Evolutionary conservation across 78 protist species (phyloP).

Genomic region (Dictyostelium capitatum): DNA sequence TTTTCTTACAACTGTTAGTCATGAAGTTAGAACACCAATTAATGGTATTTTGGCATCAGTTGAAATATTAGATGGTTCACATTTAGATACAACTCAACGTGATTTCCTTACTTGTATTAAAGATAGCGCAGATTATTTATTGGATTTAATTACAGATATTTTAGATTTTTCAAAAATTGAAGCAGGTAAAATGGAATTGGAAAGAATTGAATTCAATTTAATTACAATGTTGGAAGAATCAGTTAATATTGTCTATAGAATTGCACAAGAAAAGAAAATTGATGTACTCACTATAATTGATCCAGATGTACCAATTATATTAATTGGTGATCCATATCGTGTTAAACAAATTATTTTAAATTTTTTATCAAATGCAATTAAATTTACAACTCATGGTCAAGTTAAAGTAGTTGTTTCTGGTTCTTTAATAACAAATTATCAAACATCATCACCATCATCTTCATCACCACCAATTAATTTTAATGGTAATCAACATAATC

Average conservation of each 20-base stretch:
- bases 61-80: conserved; percentile 41
- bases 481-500: not conserved
- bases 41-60: conserved; percentile 73
- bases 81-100: conserved; percentile 34
- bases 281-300: conserved; percentile 56
- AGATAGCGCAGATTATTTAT: conserved; percentile 31
- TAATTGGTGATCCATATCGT: conserved; percentile 76
- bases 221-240: conserved; percentile 65
- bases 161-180: conserved; percentile 82
- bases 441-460: not conserved
- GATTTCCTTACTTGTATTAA: conserved; percentile 37
- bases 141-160: conserved; percentile 61
- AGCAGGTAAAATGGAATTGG: conserved; percentile 75
- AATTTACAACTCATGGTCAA: conserved; percentile 73
- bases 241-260: conserved; percentile 55
- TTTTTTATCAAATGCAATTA: conserved; percentile 73
- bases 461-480: not conserved
- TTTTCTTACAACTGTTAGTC: conserved; percentile 69
- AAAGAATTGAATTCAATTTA: conserved; percentile 46
- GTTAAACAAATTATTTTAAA: conserved; percentile 79
- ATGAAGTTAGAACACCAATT: conserved; percentile 75
- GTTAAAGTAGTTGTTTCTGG: conserved; percentile 46
- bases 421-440: not conserved
- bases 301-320: conserved; percentile 42
- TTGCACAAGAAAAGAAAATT: conserved; percentile 42